Percentiles rank a stretch among this genome's conserved stretches.
Evolutionary conservation across 805 yeast genomes (phyloP).

Genomic region (Saccharomycopsis vini): DNA sequence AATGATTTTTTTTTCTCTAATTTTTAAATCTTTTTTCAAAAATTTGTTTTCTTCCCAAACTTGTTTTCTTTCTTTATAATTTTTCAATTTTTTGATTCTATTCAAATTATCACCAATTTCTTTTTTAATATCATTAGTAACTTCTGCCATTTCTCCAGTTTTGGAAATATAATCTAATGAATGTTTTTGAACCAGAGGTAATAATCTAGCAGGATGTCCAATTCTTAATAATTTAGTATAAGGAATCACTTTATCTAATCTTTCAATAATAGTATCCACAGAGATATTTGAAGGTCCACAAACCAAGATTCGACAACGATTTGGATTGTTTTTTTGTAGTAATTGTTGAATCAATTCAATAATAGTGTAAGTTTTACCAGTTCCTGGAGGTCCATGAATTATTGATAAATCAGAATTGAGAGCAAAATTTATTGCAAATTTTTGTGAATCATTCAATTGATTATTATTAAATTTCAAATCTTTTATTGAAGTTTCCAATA

Average conservation of each 20-base stretch:
- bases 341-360: constrained; percentile 76
- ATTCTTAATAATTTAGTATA: constrained; percentile 57
- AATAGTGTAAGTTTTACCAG: constrained; percentile 76
- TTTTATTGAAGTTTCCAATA: constrained; percentile 9
- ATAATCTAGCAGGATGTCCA: constrained; percentile 88
- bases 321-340: constrained; percentile 33
- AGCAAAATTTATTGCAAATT: constrained; percentile 60
- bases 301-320: constrained; percentile 56
- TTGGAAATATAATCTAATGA: constrained; percentile 68
- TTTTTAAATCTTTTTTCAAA: constrained; percentile 59
- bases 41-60: constrained; percentile 62
- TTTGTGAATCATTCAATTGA: constrained; percentile 52
- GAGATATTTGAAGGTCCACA: constrained; percentile 94
- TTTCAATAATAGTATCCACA: constrained; percentile 82
- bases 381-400: constrained; percentile 74
- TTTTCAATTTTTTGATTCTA: constrained; percentile 50
- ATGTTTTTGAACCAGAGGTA: constrained; percentile 53
- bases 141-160: constrained; percentile 45
- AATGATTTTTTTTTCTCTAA: constrained; percentile 56
- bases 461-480: constrained; percentile 32
- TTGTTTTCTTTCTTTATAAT: constrained; percentile 53
- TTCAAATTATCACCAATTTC: constrained; percentile 61
- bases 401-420: constrained; percentile 49
- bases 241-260: constrained; percentile 41
- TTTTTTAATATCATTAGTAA: constrained; percentile 55